Conservation (phyloP, 2,329 filamentous ascomycete species). For the Pseudogymnoascus sp. region DNA sequence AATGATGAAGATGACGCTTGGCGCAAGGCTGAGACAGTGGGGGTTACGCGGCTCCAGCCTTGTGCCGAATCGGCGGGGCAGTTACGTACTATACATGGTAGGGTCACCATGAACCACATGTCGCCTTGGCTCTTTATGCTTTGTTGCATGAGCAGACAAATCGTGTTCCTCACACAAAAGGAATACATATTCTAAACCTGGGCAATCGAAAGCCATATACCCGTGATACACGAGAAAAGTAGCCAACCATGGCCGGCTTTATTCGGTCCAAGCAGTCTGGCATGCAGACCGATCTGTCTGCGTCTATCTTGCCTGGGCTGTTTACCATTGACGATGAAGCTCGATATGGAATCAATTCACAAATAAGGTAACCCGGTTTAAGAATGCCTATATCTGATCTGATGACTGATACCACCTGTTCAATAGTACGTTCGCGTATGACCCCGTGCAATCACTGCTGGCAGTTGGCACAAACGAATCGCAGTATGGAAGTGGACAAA, state of each 20-base stretch:
- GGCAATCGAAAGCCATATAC: neutral
- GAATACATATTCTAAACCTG: neutral
- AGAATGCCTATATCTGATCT: neutral
- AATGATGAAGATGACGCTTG: neutral
- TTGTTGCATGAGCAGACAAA: neutral
- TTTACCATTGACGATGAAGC: slow-evolving; percentile 79
- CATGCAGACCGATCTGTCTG: slow-evolving; percentile 83
- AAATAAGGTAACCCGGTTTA: slow-evolving; percentile 45
- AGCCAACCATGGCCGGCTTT: slow-evolving; percentile 66
- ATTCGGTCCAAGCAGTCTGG: slow-evolving; percentile 88
- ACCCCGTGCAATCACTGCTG: slow-evolving; percentile 86
- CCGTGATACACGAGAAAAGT: neutral
- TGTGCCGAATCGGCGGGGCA: neutral
- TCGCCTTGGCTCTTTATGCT: slow-evolving; percentile 2
- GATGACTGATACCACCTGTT: slow-evolving; percentile 12
- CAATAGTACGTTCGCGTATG: slow-evolving; percentile 73
- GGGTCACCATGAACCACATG: slow-evolving; percentile 3
- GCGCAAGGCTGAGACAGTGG: neutral
- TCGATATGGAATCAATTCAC: slow-evolving; percentile 74
- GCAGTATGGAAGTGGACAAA: slow-evolving; percentile 74
- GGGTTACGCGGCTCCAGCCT: neutral
- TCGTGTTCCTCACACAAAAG: neutral
- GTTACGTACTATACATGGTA: slow-evolving; percentile 2
- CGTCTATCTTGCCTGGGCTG: slow-evolving; percentile 65
- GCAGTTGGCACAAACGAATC: slow-evolving; percentile 86